Evolutionary conservation across 2,329 filamentous ascomycete species (phyloP), one percentile per base, ranked within the genome.

Genomic region (Metarhizium humberi): DNA sequence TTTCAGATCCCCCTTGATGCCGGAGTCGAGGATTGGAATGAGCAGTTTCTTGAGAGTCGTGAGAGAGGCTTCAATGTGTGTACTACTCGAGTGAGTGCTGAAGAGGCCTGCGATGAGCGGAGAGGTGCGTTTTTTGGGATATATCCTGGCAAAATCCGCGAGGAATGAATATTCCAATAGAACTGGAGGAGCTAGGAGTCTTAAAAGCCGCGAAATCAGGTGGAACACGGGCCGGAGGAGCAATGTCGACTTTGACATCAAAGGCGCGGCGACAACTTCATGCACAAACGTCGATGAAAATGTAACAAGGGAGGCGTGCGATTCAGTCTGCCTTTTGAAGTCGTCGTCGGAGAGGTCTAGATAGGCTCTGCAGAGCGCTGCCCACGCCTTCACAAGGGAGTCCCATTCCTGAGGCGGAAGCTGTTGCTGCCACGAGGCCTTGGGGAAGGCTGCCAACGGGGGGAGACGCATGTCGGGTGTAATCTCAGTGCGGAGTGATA

Each of bases 371-470:
- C 82, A 73, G 6, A 96, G 77, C 11, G 81, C 74, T 18, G 84
- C 73, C 90, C 90, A 96, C 40, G 89, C 85, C 59, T 87, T 81
- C 50, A 95, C 73, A 67, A 87, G 90, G 36, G 81, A 77, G 60
- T 86, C 78, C 91, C 91, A 96, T 71, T 96, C 89, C 52, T 78
- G 72, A 3, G 83, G 72, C 43, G 78, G 75, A 57, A 96, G 79
- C 61, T 80, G 79, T 61, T 80, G 79, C 64, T 84, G 84, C 74
- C 90, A 84, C 55, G 76, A 74, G 38, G 80, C 73, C 58, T 85
- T 79, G 18, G 92, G 92, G 63, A 94, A 91, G 20, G 87, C 81
- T 56, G 87, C 90, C 70, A 96, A 78, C 38, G 85, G 79, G 46
- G 90, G 90, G 38, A 55, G 43, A 14, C 5, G 2, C 14, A 55